These are phyloP conservation scores for Emiliania huxleyi DNA, from an alignment of 78 protist genomes.

Conservation along the genomic window DNA sequence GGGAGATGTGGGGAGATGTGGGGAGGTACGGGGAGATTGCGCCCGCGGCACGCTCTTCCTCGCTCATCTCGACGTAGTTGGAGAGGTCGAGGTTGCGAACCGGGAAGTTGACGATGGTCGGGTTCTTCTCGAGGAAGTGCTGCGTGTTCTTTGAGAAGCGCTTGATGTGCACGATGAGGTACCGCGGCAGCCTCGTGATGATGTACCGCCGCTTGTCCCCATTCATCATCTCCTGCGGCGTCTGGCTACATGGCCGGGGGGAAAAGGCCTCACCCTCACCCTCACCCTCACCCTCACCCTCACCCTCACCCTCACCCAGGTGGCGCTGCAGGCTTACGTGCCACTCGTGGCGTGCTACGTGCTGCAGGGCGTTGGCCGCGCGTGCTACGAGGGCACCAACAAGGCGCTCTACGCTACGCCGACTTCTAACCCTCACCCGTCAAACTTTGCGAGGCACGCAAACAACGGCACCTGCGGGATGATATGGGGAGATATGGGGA, in stretches of 20 bases:
- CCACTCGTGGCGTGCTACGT: neutral
- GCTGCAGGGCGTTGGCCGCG: conserved; percentile 17
- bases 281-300: too few species aligned
- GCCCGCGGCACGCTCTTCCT: neutral
- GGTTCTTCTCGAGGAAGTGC: conserved; percentile 59
- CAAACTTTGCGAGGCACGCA: conserved; percentile 72
- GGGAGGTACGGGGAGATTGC: conserved; percentile 48
- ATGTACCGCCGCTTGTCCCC: conserved; percentile 59
- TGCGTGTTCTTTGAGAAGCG: conserved; percentile 81
- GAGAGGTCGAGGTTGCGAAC: neutral
- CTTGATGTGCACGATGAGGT: conserved; percentile 79
- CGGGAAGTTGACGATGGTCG: conserved; percentile 52
- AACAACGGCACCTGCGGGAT: conserved; percentile 59
- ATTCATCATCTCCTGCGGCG: neutral
- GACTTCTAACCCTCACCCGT: too few species aligned
- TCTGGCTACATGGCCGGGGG: neutral
- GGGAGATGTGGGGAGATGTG: neutral
- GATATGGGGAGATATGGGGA: too few species aligned
- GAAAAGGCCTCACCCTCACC: neutral
- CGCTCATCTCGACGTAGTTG: neutral
- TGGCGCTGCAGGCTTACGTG: too few species aligned
- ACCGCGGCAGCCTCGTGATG: conserved; percentile 75
- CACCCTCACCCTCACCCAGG: too few species aligned
- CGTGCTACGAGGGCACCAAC: conserved; percentile 36
- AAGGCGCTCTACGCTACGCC: conserved; percentile 28